Evolutionary conservation across 129 eudicot genomes (phyloP).

Genomic region (Tagetes patula): DNA sequence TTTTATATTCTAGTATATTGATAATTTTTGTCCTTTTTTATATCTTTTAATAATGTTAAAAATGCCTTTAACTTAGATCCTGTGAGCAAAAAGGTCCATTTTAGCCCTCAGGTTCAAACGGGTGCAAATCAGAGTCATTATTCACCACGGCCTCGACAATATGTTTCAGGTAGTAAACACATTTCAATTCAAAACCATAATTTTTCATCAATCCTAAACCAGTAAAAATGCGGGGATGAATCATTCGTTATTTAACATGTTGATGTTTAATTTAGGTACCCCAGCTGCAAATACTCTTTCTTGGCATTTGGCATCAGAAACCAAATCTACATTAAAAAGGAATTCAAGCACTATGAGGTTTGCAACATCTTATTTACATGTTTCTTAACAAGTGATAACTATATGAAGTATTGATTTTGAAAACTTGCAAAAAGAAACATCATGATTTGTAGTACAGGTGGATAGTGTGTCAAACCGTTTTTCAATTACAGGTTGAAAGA

Average conservation of each 20-base stretch:
- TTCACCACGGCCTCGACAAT: slow-evolving; percentile 56
- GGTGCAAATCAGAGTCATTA: slow-evolving; percentile 57
- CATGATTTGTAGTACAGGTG: not conserved
- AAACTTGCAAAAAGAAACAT: not conserved
- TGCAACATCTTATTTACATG: slow-evolving; percentile 5
- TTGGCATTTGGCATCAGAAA: slow-evolving; percentile 96
- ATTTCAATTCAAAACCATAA: slow-evolving; percentile 8
- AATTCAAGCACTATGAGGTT: slow-evolving; percentile 40
- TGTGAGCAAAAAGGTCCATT: slow-evolving; percentile 88
- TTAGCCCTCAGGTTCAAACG: slow-evolving; percentile 61
- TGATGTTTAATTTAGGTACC: slow-evolving; percentile 44
- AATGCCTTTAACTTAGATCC: slow-evolving; percentile 52
- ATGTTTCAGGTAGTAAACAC: slow-evolving; percentile 61
- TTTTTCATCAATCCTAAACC: not conserved
- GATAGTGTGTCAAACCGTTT: not conserved
- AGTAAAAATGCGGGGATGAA: not conserved
- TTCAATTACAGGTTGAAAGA: not conserved
- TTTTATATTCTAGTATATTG: not conserved
- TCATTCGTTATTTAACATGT: not conserved
- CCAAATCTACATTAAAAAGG: slow-evolving; percentile 66
- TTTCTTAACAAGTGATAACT: not conserved
- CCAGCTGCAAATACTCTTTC: slow-evolving; percentile 80
- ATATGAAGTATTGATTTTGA: not conserved
- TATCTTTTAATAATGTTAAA: not conserved
- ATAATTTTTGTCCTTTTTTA: too few species aligned